These are phyloP conservation scores for California macrophylla DNA, from an alignment of 441 rosid species.

Conservation along the genomic window DNA sequence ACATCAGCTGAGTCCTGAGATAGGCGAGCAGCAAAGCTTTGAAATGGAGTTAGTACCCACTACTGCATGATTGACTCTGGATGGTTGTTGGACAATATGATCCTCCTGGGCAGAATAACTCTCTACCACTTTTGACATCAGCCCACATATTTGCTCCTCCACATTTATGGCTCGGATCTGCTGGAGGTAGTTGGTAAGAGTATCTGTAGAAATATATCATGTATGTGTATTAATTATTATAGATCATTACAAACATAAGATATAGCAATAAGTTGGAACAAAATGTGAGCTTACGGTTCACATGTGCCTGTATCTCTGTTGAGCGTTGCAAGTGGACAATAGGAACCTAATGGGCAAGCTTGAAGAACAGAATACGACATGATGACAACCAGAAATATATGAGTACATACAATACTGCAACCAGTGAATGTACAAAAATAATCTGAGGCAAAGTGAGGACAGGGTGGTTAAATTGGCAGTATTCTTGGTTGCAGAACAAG, in stretches of 20 bases:
- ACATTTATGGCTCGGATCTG: constrained; percentile 69
- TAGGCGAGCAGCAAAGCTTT: neutral
- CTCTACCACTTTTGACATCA: constrained; percentile 45
- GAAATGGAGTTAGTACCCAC: constrained; percentile 45
- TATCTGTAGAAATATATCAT: constrained; percentile 44
- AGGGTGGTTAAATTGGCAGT: no score
- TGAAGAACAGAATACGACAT: constrained; percentile 20
- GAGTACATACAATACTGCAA: neutral
- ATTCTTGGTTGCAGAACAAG: neutral
- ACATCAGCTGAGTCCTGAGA: neutral
- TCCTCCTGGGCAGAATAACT: constrained; percentile 77
- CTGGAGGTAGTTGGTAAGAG: constrained; percentile 63
- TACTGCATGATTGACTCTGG: constrained; percentile 40
- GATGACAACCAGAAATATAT: neutral
- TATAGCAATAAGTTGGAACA: constrained; percentile 5
- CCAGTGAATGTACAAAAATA: neutral
- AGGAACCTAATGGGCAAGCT: constrained; percentile 62
- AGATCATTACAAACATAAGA: neutral
- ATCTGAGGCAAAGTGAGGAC: neutral
- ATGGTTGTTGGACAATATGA: constrained; percentile 79
- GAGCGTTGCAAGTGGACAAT: constrained; percentile 55
- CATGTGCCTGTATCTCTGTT: constrained; percentile 47
- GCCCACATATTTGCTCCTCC: constrained; percentile 96
- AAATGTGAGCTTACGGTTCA: constrained; percentile 47
- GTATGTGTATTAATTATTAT: constrained; percentile 13